phyloP scores from a whole-genome alignment of 129 eudicot species.

The Pseudognaphalium luteoalbum region DNA sequence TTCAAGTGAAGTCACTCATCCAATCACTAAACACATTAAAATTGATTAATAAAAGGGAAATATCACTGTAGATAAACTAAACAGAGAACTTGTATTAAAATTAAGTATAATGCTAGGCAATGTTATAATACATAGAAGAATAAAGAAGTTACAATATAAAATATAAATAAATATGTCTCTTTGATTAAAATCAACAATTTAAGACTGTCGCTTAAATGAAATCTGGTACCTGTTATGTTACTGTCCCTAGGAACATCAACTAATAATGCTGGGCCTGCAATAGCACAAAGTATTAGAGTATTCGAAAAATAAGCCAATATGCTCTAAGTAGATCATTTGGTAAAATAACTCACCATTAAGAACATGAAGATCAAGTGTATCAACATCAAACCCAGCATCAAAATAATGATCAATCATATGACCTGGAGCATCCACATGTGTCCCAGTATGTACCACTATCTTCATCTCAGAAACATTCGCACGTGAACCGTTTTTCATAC shows the following conservation, averaged over 20 bases:
- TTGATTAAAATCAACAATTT: not conserved
- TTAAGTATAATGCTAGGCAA: too few species aligned
- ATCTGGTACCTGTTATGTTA: slow-evolving; percentile 54
- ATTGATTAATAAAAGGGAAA: too few species aligned
- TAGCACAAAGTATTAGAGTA: not conserved
- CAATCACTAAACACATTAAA: too few species aligned
- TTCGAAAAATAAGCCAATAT: too few species aligned
- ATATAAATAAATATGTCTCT: too few species aligned
- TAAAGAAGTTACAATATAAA: too few species aligned
- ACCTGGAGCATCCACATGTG: slow-evolving; percentile 56
- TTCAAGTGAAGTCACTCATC: not conserved
- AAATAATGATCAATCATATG: slow-evolving; percentile 53
- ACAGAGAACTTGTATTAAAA: not conserved
- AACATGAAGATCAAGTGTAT: slow-evolving; percentile 67
- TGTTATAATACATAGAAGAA: too few species aligned
- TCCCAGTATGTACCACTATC: slow-evolving; percentile 47
- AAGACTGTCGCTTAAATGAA: not conserved
- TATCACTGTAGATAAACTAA: not conserved
- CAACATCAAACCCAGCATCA: slow-evolving; percentile 79
- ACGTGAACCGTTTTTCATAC: slow-evolving; percentile 46
- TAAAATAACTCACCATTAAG: slow-evolving; percentile 46
- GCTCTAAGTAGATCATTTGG: not conserved
- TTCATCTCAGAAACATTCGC: slow-evolving; percentile 50
- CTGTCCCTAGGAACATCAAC: slow-evolving; percentile 64
- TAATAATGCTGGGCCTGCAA: slow-evolving; percentile 62